A percentile compares a stretch with the other conserved stretches of the same genome.
Conservation (phyloP, 2,329 filamentous ascomycete species). For the Botrytis paeoniae region DNA sequence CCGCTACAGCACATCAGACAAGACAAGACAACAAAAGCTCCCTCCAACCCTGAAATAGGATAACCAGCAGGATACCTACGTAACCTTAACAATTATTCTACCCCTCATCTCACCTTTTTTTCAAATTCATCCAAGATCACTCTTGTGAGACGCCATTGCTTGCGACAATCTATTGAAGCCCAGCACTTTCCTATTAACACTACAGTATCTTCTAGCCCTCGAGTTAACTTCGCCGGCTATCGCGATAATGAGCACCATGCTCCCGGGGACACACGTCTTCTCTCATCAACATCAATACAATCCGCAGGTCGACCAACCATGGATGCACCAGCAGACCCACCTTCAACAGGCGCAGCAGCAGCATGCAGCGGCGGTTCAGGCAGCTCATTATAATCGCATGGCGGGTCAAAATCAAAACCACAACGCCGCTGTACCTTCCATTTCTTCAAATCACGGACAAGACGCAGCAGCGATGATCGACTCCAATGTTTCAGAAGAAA, state of each 20-base stretch:
- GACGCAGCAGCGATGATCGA: constrained; percentile 59
- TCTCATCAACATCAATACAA: constrained; percentile 63
- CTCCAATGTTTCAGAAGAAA: constrained; percentile 74
- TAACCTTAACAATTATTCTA: constrained; percentile 15
- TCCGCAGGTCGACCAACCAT: constrained; percentile 59
- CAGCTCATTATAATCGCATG: constrained; percentile 68
- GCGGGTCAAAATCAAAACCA: constrained; percentile 53
- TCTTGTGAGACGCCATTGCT: not conserved
- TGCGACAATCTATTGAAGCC: not conserved
- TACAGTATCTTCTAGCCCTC: constrained; percentile 24
- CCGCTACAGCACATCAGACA: constrained; percentile 15
- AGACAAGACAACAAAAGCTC: constrained; percentile 1
- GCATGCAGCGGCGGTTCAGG: constrained; percentile 37
- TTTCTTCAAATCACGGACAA: constrained; percentile 49
- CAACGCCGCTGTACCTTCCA: constrained; percentile 43
- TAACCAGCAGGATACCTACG: constrained; percentile 12
- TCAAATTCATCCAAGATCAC: not conserved
- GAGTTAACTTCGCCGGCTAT: constrained; percentile 26
- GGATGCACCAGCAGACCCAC: constrained; percentile 56
- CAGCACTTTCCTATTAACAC: not conserved
- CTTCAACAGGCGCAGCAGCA: constrained; percentile 42
- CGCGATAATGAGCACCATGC: constrained; percentile 46
- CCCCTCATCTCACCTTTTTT: constrained; percentile 7
- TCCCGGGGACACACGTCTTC: constrained; percentile 62
- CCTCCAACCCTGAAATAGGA: constrained; percentile 8